Evolutionary conservation across 345 rosid genomes (phyloP).

Genomic region (Erucastrum elatum): DNA sequence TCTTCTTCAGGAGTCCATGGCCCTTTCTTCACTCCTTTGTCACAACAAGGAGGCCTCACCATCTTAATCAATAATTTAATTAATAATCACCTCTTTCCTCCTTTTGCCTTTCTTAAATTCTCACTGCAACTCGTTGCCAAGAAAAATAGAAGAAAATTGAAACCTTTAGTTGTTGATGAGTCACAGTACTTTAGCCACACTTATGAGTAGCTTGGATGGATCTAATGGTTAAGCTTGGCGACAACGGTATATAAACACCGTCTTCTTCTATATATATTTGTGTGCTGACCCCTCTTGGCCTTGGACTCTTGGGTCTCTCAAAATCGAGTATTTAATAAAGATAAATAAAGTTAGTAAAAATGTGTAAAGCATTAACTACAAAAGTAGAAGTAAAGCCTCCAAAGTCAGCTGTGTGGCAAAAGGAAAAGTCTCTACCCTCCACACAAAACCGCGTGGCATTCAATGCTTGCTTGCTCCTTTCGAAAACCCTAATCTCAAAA

Average conservation of each 20-base stretch:
- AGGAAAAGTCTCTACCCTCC: constrained; percentile 47
- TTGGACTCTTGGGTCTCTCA: constrained; percentile 27
- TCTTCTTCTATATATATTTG: constrained; percentile 41
- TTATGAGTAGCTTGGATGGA: constrained; percentile 29
- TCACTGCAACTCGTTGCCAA: constrained; percentile 14
- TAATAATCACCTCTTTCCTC: background rate
- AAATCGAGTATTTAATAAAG: constrained; percentile 24
- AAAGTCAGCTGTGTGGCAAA: constrained; percentile 62
- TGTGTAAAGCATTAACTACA: constrained; percentile 52
- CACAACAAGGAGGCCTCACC: constrained; percentile 91
- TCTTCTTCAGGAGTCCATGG: constrained; percentile 98
- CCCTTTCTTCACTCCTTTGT: constrained; percentile 80
- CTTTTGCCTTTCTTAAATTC: background rate
- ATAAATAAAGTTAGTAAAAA: constrained; percentile 53
- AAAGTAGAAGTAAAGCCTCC: constrained; percentile 39
- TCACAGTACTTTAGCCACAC: constrained; percentile 24
- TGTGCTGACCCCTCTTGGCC: constrained; percentile 47
- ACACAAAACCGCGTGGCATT: constrained; percentile 88
- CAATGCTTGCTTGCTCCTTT: constrained; percentile 52
- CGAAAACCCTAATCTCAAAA: constrained; percentile 37
- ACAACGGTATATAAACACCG: constrained; percentile 36
- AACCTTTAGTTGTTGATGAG: constrained; percentile 16
- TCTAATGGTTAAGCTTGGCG: constrained; percentile 39
- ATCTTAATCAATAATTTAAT: constrained; percentile 27
- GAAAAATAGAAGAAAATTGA: constrained; percentile 15